Conservation (phyloP, 2,329 filamentous ascomycete genomes). For the Onygena corvina region DNA sequence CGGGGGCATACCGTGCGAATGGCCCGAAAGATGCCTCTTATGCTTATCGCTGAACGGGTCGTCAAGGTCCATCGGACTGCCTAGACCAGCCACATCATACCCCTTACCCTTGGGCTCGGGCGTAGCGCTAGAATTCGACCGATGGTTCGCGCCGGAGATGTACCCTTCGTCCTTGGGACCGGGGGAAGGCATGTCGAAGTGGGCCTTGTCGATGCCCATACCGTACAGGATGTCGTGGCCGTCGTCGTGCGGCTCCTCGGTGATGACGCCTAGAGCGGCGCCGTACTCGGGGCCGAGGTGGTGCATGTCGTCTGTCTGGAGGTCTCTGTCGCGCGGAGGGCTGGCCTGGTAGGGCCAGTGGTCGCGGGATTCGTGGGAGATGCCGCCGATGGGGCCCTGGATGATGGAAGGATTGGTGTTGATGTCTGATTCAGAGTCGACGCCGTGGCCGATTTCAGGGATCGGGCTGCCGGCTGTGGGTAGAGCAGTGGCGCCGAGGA, state of each 20-base stretch:
- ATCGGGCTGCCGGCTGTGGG: conserved; percentile 59
- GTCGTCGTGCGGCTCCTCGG: conserved; percentile 45
- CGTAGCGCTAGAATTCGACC: conserved; percentile 38
- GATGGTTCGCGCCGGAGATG: conserved; percentile 59
- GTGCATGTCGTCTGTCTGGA: conserved; percentile 22
- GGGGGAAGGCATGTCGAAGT: conserved; percentile 41
- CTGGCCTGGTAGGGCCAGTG: conserved; percentile 48
- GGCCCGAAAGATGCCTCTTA: conserved; percentile 63
- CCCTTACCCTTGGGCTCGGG: conserved; percentile 36
- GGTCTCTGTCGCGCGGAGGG: too few species aligned
- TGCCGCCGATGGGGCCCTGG: conserved; percentile 56
- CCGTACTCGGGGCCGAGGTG: conserved; percentile 3
- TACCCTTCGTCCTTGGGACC: conserved; percentile 78
- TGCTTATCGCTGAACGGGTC: conserved; percentile 55
- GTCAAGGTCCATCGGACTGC: conserved; percentile 37
- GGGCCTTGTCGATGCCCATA: conserved; percentile 18
- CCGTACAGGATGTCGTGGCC: conserved; percentile 32
- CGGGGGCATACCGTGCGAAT: conserved; percentile 82
- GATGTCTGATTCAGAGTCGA: conserved; percentile 48
- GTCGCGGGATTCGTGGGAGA: conserved; percentile 37
- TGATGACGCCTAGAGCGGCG: conserved; percentile 10
- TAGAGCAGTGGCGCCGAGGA: conserved; percentile 57
- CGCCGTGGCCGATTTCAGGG: conserved; percentile 61
- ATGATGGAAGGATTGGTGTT: conserved; percentile 78
- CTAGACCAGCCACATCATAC: conserved; percentile 26